Base-by-base conservation (phyloP, 192 early-diverging fungal species). In the Podila epigama region DNA sequence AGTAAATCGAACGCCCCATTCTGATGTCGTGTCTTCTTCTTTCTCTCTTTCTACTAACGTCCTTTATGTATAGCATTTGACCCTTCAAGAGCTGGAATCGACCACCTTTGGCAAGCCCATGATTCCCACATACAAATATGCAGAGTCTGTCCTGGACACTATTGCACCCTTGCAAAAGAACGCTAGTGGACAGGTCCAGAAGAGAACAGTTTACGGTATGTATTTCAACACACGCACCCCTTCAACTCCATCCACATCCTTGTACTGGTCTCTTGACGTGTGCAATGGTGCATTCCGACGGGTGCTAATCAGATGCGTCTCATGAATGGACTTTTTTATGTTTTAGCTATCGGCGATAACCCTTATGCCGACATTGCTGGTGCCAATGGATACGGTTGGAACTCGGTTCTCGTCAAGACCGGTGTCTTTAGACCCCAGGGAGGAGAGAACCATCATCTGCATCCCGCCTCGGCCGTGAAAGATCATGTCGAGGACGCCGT, bases 41-140 rank as follows among this genome's bases (percentile, higher is more conserved):
- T 27, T 12, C 52, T 20, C 32, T 31, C 12, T 25, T 7, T 31
- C 11, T 56, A 4, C 18, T 25, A 37, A 4, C 51, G 18, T 31
- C 29, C 25, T 34, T 44, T 32, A 13, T 18, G 5, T 51, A 1
- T 13, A 86, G 80, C 44, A 61, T 35, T 48, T 73, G n/a, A 87
- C 82, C 7, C 85, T 84, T 0, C 57, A 82, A 32, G 40, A 59
- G 4, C 80, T 95, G 8, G 68, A 91, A 61, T 91, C 90, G 41
- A 86, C 83, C 16, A 86, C 86, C 2, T 97, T 84, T 68, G 96
- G 96, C 11, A 97, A 97, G 80, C 96, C 96, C 5, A 83, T 91
- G 48, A 58, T 34, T 0, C 70, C 82, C n/a, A 95, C 94, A 4
- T 97, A 97, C 61, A 33, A 80, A 48, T 94, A 86, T 51, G 89